phyloP scores from a whole-genome alignment of 345 rosid genomes.

The Cochlearia excelsa region DNA sequence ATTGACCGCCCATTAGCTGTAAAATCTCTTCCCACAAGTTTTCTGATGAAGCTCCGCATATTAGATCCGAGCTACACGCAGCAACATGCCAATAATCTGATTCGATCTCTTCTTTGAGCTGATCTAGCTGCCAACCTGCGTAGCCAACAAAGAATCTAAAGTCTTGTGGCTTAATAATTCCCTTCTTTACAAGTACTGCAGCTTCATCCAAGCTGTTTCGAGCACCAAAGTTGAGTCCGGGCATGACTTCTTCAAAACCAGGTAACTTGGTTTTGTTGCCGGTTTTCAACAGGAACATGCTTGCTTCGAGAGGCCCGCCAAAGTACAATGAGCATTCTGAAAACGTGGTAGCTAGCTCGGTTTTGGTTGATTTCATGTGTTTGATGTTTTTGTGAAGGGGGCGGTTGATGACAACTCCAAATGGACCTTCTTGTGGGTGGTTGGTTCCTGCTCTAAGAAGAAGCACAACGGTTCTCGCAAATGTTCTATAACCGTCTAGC shows the following conservation, averaged over 20 bases:
- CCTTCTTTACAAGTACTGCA: slow-evolving; percentile 69
- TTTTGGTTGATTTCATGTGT: slow-evolving; percentile 70
- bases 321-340: slow-evolving; percentile 76
- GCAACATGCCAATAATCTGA: slow-evolving; percentile 80
- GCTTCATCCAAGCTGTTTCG: slow-evolving; percentile 82
- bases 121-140: slow-evolving; percentile 92
- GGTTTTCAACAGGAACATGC: slow-evolving; percentile 67
- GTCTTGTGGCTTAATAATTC: slow-evolving; percentile 70
- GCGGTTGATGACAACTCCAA: slow-evolving; percentile 83
- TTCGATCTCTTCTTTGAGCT: slow-evolving; percentile 80
- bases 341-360: slow-evolving; percentile 73
- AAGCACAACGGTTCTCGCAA: slow-evolving; percentile 86
- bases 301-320: slow-evolving; percentile 90
- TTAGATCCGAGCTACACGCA: slow-evolving; percentile 76
- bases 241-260: slow-evolving; percentile 76
- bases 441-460: slow-evolving; percentile 82
- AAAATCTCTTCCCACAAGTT: slow-evolving; percentile 86
- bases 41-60: slow-evolving; percentile 56
- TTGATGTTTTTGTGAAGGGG: slow-evolving; percentile 77
- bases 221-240: slow-evolving; percentile 77
- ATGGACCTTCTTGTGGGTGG: slow-evolving; percentile 87
- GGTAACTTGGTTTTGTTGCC: slow-evolving; percentile 52
- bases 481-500: slow-evolving; percentile 77
- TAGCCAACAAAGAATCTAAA: slow-evolving; percentile 88
- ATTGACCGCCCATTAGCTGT: slow-evolving; percentile 87